Evolutionary conservation across 2,329 filamentous ascomycete species (phyloP).

Genomic region (Xylaria arbuscula): DNA sequence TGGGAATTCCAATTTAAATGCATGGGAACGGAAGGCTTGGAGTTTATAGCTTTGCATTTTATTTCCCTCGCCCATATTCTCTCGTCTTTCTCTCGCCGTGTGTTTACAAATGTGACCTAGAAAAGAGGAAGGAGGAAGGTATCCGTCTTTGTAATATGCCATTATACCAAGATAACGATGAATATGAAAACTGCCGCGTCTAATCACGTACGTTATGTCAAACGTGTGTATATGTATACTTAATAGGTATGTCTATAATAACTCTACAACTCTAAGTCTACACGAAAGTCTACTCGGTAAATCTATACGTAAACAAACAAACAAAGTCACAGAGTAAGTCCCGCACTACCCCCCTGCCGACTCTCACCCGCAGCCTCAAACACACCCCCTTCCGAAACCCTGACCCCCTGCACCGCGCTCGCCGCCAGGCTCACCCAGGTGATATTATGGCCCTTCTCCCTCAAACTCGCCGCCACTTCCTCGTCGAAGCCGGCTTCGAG

Average conservation of each 20-base stretch:
- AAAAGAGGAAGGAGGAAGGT: background rate
- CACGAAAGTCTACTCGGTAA: background rate
- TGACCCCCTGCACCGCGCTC: constrained; percentile 78
- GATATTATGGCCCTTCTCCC: constrained; percentile 74
- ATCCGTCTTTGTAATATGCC: background rate
- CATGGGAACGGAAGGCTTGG: constrained; percentile 29
- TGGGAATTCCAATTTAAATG: constrained; percentile 21
- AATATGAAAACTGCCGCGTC: background rate
- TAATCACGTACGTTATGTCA: background rate
- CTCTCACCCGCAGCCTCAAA: constrained; percentile 85
- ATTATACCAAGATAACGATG: constrained; percentile 4
- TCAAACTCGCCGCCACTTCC: constrained; percentile 71
- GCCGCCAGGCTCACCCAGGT: constrained; percentile 71
- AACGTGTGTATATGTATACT: background rate
- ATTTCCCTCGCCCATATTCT: background rate
- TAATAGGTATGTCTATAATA: background rate
- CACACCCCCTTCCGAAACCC: constrained; percentile 69
- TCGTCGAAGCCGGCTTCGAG: constrained; percentile 79
- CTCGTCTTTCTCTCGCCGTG: background rate
- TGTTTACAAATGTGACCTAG: background rate
- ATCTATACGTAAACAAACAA: background rate
- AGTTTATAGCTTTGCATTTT: constrained; percentile 35
- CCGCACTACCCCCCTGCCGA: constrained; percentile 76
- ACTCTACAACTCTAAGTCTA: too few species aligned
- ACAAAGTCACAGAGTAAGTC: constrained; percentile 58